Evolutionary conservation across 805 yeast genomes (phyloP).

Genomic region (Hanseniaspora opuntiae): DNA sequence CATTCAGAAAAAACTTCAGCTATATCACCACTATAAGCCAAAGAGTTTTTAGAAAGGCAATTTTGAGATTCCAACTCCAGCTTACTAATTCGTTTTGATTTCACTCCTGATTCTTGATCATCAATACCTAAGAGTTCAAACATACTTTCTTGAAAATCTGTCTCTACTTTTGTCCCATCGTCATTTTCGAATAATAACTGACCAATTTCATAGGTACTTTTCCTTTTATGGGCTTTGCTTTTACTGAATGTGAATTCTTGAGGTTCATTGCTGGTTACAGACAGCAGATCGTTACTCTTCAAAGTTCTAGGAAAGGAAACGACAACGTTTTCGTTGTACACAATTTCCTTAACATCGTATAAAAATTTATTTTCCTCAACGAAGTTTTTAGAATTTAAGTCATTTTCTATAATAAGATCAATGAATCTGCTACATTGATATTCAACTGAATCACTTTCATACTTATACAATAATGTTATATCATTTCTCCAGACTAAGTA

Average conservation of each 20-base stretch:
- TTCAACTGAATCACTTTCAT: conserved; percentile 3
- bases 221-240: background rate
- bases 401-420: conserved; percentile 44
- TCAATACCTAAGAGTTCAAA: conserved; percentile 6
- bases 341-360: conserved; percentile 27
- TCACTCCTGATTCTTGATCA: background rate
- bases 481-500: conserved; percentile 13
- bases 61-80: background rate
- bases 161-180: background rate
- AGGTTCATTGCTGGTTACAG: background rate
- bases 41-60: background rate
- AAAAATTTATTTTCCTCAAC: conserved; percentile 45
- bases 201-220: background rate
- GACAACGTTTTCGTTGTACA: background rate
- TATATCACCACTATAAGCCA: conserved; percentile 6
- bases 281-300: background rate
- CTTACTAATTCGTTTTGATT: background rate
- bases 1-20: conserved; percentile 21
- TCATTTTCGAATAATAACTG: conserved; percentile 3
- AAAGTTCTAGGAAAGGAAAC: background rate
- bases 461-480: background rate
- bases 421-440: conserved; percentile 39
- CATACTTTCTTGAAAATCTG: conserved; percentile 4
- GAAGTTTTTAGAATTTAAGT: conserved; percentile 59
- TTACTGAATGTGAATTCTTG: conserved; percentile 3